A percentile compares a stretch with the other conserved stretches of the same genome.
Evolutionary conservation across 352 stramenopile species (phyloP).

Genomic region (Globisporangium lucens): DNA sequence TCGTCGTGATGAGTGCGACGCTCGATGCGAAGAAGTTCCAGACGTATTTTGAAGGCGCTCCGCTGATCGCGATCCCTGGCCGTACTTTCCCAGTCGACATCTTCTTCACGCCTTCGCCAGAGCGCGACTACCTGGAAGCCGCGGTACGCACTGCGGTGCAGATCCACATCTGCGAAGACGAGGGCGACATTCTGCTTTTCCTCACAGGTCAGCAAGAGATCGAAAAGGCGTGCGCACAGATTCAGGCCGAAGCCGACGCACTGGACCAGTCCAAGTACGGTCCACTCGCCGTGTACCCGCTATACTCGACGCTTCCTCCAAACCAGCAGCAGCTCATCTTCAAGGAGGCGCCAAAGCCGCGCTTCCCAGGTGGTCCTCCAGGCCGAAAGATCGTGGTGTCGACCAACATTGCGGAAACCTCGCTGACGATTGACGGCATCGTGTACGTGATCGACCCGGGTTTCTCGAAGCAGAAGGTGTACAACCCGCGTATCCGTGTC

Average conservation of each 20-base stretch:
- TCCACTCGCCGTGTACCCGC: constrained; percentile 90
- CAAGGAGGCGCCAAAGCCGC: constrained; percentile 93
- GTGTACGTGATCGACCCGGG: constrained; percentile 99
- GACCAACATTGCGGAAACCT: constrained; percentile 99
- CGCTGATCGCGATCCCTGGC: constrained; percentile 93
- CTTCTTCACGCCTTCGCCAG: constrained; percentile 97
- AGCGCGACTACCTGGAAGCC: constrained; percentile 98
- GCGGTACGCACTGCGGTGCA: constrained; percentile 85
- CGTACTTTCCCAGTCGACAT: constrained; percentile 98
- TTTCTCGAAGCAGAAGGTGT: constrained; percentile 99
- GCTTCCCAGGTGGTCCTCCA: constrained; percentile 75
- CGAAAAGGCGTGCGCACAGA: constrained; percentile 94
- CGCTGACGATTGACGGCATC: constrained; percentile 99
- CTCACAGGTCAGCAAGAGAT: constrained; percentile 99
- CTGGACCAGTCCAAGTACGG: constrained; percentile 94
- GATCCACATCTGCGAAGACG: constrained; percentile 97
- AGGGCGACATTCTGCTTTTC: constrained; percentile 99
- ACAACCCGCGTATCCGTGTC: constrained; percentile 98
- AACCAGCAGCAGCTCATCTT: constrained; percentile 99
- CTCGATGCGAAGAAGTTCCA: constrained; percentile 97
- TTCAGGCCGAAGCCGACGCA: constrained; percentile 82
- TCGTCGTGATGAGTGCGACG: constrained; percentile 99
- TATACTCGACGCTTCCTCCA: constrained; percentile 98
- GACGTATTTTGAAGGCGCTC: constrained; percentile 93
- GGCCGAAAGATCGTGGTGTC: constrained; percentile 97